Evolutionary conservation across 176 grass and related monocot genomes (phyloP), one percentile per base, ranked within the genome.

Genomic region (Saccharum spontaneum): DNA sequence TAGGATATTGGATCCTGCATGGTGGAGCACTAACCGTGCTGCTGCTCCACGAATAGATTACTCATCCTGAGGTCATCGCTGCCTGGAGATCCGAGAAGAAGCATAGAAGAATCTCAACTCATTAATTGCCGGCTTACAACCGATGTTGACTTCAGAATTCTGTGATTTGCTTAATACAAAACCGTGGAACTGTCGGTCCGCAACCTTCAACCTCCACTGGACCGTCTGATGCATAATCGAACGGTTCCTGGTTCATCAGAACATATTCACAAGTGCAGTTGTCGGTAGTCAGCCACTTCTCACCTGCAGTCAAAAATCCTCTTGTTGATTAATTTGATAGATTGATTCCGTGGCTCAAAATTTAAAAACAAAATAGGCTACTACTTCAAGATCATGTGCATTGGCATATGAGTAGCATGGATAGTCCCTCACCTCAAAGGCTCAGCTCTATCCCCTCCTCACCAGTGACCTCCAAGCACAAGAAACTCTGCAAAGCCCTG

Each of bases 31-130:
- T 87, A 75, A 57, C 75, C 3, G 2, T 67, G 74, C 74, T 79
- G 88, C 74, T 39, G 46, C 44, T 67, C 39, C 73, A 75, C 16
- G 22, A 87, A 75, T 87, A 84, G 38, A 87, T 79, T 87, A 87
- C 48, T 84, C 80, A 75, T 80, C 61, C 45, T 68, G 74, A 79
- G 79, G 84, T 0, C 20, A 72, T 79, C 37, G 11, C 24, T 74
- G 79, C 75, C 75, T 90, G 30, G 84, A 90, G 89, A 90, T 90
- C 80, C 60, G 89, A 40, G 84, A 59, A 63, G 17, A 13, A 62
- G 61, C 74, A 79, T 40, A 40, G 75, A 68, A 82, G 86, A 82
- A 50, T 82, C 80, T 31, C 34, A 10, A 75, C 84, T 68, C 89
- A 90, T 90, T 87, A 79, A 90, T 62, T 48, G 84, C 59, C 60